Percentiles rank a stretch among this genome's conserved stretches.
phyloP scores from a whole-genome alignment of 768 basidiomycete genomes.

The Thelephora aurantiotincta region DNA sequence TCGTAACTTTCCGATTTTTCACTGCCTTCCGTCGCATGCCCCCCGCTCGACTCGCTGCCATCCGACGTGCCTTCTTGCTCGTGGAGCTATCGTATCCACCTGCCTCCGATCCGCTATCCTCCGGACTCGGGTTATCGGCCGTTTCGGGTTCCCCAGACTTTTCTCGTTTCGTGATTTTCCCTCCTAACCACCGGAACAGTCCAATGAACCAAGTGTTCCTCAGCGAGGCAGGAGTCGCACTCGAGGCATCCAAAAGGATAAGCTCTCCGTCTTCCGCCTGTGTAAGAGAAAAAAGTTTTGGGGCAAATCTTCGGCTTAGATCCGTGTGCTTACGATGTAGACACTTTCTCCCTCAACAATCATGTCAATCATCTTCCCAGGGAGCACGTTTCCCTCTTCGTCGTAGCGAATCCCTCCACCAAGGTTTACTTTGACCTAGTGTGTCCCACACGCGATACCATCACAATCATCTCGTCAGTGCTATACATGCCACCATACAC shows the following conservation, averaged over 20 bases:
- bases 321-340: conserved; percentile 47
- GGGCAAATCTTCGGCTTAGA: conserved; percentile 1
- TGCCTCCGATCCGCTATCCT: conserved; percentile 14
- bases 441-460: not conserved
- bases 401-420: conserved; percentile 36
- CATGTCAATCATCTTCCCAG: conserved; percentile 56
- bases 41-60: conserved; percentile 34
- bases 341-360: conserved; percentile 63
- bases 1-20: conserved; percentile 28
- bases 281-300: not conserved
- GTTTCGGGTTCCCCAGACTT: conserved; percentile 5
- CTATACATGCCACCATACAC: not conserved
- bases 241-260: conserved; percentile 42
- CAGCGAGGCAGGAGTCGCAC: conserved; percentile 43
- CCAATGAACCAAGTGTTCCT: conserved; percentile 57
- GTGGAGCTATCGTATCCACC: conserved; percentile 20
- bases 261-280: conserved; percentile 52
- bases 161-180: conserved; percentile 9
- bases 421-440: conserved; percentile 58
- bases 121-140: conserved; percentile 2
- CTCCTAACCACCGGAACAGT: conserved; percentile 23
- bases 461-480: not conserved
- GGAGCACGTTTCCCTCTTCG: conserved; percentile 37
- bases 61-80: conserved; percentile 20
- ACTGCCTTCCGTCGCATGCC: conserved; percentile 50